Evolutionary conservation across 352 stramenopile genomes (phyloP).

Genomic region (Globisporangium nodosum): DNA sequence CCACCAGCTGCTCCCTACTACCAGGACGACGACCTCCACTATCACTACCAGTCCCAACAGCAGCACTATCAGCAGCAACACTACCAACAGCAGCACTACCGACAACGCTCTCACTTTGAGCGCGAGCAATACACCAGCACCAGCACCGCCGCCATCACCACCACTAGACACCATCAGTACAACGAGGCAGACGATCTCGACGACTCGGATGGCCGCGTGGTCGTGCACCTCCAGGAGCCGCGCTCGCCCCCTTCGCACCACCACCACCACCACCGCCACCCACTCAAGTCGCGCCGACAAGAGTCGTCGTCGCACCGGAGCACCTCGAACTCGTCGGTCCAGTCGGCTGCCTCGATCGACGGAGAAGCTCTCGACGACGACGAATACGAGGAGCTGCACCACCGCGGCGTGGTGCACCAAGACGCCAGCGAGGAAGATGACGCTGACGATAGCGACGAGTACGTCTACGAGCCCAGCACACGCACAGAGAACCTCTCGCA

Average conservation of each 20-base stretch:
- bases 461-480: background rate
- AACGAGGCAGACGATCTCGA: constrained; percentile 1
- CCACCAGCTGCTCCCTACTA: background rate
- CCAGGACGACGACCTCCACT: background rate
- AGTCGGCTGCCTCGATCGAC: constrained; percentile 1
- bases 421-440: background rate
- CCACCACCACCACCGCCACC: background rate
- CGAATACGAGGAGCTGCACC: background rate
- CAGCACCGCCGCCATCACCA: background rate
- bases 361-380: background rate
- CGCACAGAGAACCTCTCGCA: constrained; percentile 15
- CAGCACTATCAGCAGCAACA: background rate
- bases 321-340: constrained; percentile 8
- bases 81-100: background rate
- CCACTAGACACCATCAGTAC: background rate
- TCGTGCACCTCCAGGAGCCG: constrained; percentile 1
- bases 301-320: constrained; percentile 8
- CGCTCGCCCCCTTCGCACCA: background rate
- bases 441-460: background rate
- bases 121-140: background rate
- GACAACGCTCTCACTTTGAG: background rate
- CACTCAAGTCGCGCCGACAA: constrained; percentile 2
- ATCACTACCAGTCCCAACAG: background rate
- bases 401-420: background rate
- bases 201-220: background rate